These are phyloP conservation scores for Madurella mycetomatis DNA, from an alignment of 2,329 filamentous ascomycete genomes.

Conservation along the genomic window DNA sequence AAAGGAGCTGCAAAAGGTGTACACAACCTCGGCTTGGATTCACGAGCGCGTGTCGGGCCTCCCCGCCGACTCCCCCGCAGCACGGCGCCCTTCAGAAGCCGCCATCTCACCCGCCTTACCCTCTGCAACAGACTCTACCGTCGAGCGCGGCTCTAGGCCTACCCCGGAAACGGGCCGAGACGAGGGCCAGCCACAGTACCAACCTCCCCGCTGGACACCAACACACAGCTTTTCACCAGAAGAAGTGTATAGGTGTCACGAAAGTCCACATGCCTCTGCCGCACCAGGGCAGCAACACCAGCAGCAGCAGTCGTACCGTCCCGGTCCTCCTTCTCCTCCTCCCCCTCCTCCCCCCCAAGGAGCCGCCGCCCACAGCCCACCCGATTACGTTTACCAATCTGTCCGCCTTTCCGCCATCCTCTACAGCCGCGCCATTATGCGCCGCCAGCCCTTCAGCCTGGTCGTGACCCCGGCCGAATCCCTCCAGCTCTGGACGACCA, in stretches of 20 bases:
- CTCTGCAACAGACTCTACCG: neutral
- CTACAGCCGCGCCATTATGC: slow-evolving; percentile 44
- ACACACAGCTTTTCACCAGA: neutral
- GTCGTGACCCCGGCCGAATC: slow-evolving; percentile 39
- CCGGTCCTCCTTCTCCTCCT: neutral
- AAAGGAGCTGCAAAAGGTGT: slow-evolving; percentile 38
- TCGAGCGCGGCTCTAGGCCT: too few species aligned
- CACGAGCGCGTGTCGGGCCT: slow-evolving; percentile 34
- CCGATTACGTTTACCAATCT: slow-evolving; percentile 45
- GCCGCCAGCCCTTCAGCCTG: slow-evolving; percentile 38
- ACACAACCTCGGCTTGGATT: slow-evolving; percentile 38
- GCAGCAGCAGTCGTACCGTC: neutral
- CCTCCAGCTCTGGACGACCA: slow-evolving; percentile 41
- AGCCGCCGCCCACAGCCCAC: slow-evolving; percentile 19
- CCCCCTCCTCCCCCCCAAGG: neutral
- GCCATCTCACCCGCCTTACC: neutral
- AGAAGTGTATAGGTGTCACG: too few species aligned
- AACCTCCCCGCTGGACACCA: neutral
- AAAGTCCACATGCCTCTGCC: too few species aligned
- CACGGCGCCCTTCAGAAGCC: neutral
- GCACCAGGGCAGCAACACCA: neutral
- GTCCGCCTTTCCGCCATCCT: slow-evolving; percentile 44
- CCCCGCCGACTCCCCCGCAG: slow-evolving; percentile 3
- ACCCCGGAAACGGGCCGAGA: neutral
- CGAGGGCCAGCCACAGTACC: neutral